These are phyloP conservation scores for Linum lewisii DNA, from an alignment of 345 rosid species.

Conservation along the genomic window DNA sequence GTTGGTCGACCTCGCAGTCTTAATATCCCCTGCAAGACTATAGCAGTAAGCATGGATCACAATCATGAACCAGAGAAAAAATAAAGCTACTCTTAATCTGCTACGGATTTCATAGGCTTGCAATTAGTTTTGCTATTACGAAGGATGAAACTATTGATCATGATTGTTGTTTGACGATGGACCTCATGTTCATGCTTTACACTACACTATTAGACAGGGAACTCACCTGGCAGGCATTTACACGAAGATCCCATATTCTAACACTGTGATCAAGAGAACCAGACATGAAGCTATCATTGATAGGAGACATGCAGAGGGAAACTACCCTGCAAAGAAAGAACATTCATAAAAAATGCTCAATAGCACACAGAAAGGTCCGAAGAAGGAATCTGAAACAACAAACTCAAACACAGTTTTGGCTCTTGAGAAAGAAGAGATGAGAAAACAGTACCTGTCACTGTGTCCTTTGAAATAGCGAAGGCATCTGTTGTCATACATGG, in stretches of 20 bases:
- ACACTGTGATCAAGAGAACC: constrained; percentile 88
- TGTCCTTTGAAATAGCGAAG: constrained; percentile 99
- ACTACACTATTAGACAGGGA: constrained; percentile 8
- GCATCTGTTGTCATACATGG: constrained; percentile 92
- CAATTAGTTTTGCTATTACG: not conserved
- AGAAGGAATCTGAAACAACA: not conserved
- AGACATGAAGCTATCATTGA: constrained; percentile 98
- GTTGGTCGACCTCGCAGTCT: constrained; percentile 89
- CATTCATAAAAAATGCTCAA: constrained; percentile 8
- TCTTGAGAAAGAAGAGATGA: not conserved
- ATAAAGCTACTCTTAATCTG: not conserved
- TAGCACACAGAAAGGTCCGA: constrained; percentile 1
- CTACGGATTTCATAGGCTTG: not conserved
- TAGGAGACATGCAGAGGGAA: constrained; percentile 94
- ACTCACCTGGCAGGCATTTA: constrained; percentile 96
- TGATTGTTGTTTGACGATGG: not conserved
- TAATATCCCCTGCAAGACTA: constrained; percentile 76
- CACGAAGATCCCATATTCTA: constrained; percentile 99
- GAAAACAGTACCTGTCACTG: constrained; percentile 54
- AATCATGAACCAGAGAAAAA: constrained; percentile 12
- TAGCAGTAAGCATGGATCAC: constrained; percentile 47
- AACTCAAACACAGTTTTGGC: not conserved
- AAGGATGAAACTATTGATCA: not conserved
- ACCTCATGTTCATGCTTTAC: not conserved
- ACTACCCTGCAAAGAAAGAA: constrained; percentile 53